Conservation (phyloP, 2,329 filamentous ascomycete species). For the Colletotrichum liaoningense region DNA sequence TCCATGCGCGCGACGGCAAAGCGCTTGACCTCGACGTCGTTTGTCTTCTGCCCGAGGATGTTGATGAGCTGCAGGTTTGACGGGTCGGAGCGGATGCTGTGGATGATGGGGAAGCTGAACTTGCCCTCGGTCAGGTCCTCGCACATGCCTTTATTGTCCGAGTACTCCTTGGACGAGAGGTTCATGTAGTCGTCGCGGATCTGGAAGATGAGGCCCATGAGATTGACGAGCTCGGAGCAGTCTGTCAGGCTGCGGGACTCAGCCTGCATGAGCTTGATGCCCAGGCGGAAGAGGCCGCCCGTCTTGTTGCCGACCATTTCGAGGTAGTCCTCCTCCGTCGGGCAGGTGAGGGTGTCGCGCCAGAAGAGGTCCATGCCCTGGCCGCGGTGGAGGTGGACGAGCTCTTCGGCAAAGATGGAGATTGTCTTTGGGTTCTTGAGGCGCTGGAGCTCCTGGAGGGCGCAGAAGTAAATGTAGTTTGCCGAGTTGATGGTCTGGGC, state of each 20-base stretch:
- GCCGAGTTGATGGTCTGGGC: constrained; percentile 92
- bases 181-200: constrained; percentile 96
- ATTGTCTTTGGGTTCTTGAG: constrained; percentile 76
- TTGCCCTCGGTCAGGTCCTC: constrained; percentile 97
- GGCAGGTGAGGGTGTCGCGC: constrained; percentile 86
- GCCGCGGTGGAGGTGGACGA: constrained; percentile 85
- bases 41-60: constrained; percentile 90
- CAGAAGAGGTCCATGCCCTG: constrained; percentile 95
- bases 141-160: constrained; percentile 90
- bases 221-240: constrained; percentile 86
- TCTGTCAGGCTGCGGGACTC: constrained; percentile 70
- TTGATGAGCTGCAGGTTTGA: constrained; percentile 85
- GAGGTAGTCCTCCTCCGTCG: constrained; percentile 89
- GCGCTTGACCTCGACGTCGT: constrained; percentile 86
- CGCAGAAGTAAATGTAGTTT: constrained; percentile 89
- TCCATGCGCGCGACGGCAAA: constrained; percentile 96
- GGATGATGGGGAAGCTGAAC: constrained; percentile 96
- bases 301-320: constrained; percentile 96
- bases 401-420: constrained; percentile 82
- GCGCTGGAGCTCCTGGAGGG: constrained; percentile 78
- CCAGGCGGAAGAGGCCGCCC: constrained; percentile 85
- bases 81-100: constrained; percentile 84
- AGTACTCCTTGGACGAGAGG: constrained; percentile 79
- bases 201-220: constrained; percentile 88
- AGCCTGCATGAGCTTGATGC: constrained; percentile 89